Evolutionary conservation across 495 filamentous ascomycete genomes (phyloP), one percentile per base, ranked within the genome.

Genomic region (Trichocladium antarcticum): DNA sequence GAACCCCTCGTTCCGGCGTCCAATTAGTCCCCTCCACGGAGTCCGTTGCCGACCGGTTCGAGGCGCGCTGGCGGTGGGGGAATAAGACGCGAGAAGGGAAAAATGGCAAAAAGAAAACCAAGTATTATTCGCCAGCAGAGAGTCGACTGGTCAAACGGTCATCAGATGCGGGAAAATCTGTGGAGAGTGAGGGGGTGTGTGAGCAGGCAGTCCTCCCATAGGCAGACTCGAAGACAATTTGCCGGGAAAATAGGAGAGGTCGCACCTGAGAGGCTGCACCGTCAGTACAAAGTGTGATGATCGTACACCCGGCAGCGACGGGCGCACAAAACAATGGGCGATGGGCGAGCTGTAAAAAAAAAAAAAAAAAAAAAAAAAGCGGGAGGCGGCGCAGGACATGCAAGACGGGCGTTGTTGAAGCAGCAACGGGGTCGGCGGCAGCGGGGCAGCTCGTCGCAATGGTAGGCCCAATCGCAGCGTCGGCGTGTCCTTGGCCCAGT

Each of bases 101-200:
- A 47, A 49, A 49, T n/a, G n/a, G n/a, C n/a, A 46, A 50, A 38
- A 46, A 35, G 45, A 41, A 27, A n/a, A 45, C 20, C 16, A 53
- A 37, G 37, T 40, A 41, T 39, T 24, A 43, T 36, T 37, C 48
- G 37, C 35, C 43, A 19, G 44, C 45, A 34, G 44, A 24, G 29
- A 38, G 50, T 58, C 46, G 55, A 29, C 48, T 45, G 49, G 50
- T 60, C 49, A 64, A 28, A 49, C 57, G 54, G 54, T 48, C 59
- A 66, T 64, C 24, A 57, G 57, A 40, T 57, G 55, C 59, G 57
- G 47, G 50, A 56, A 54, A 49, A 60, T 45, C 55, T 64, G 57
- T 41, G 49, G 51, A 50, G 5, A 31, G 37, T 28, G 36, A 34
- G 43, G 43, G 40, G 36, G 41, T n/a, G 29, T 51, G 60, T 62